phyloP scores from a whole-genome alignment of 257 asterid species.

The Przewalskia tangutica region DNA sequence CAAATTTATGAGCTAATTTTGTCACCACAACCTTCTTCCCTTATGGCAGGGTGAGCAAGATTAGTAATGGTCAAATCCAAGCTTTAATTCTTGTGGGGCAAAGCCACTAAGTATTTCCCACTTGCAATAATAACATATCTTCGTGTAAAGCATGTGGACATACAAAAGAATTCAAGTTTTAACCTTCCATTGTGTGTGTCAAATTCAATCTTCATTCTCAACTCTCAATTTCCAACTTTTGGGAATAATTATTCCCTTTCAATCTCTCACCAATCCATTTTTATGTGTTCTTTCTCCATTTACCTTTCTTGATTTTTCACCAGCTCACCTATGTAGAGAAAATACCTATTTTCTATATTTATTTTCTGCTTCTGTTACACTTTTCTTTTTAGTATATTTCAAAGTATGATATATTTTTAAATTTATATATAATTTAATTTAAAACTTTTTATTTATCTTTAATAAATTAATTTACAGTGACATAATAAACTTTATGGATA shows the following conservation, averaged over 20 bases:
- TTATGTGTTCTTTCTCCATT: not conserved
- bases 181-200: not conserved
- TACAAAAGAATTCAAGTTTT: not conserved
- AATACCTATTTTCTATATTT: not conserved
- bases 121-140: not conserved
- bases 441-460: too few relatives aligned
- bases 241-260: not conserved
- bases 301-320: not conserved
- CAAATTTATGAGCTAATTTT: too few relatives aligned
- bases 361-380: not conserved
- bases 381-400: too few relatives aligned
- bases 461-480: too few relatives aligned
- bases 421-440: too few relatives aligned
- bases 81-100: not conserved
- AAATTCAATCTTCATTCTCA: not conserved
- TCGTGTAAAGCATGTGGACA: not conserved
- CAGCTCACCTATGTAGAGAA: not conserved
- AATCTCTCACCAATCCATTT: not conserved
- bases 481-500: too few relatives aligned
- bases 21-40: too few relatives aligned
- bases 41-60: not conserved
- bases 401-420: too few relatives aligned
- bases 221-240: not conserved
- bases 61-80: not conserved
- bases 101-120: not conserved